Conservation (phyloP, 208 protist genomes). For the Lotmaria passim region DNA sequence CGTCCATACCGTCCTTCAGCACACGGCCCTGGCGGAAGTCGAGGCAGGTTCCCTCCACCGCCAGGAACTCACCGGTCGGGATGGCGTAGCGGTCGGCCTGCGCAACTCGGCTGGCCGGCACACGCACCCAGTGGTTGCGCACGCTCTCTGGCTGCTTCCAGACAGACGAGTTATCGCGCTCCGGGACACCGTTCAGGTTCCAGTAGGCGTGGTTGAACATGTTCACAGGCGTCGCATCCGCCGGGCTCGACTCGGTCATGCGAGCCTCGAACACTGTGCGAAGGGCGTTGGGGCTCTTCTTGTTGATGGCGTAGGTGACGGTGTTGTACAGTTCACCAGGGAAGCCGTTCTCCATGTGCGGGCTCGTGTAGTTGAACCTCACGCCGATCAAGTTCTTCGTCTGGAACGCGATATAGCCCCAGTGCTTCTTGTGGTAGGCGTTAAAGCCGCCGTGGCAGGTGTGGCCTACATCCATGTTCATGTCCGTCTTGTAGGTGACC, state of each 20-base stretch:
- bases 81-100: conserved; percentile 39
- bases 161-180: conserved; percentile 12
- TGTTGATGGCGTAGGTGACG: conserved; percentile 51
- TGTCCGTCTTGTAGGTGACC: conserved; percentile 34
- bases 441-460: conserved; percentile 65
- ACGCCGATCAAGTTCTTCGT: conserved; percentile 33
- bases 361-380: conserved; percentile 31
- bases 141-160: conserved; percentile 37
- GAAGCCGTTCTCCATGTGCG: conserved; percentile 71
- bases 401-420: conserved; percentile 37
- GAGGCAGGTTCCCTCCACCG: conserved; percentile 32
- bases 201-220: conserved; percentile 67
- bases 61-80: conserved; percentile 49
- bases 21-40: conserved; percentile 45
- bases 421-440: conserved; percentile 70
- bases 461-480: conserved; percentile 39
- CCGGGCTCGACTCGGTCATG: conserved; percentile 44
- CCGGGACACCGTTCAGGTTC: conserved; percentile 64
- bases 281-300: conserved; percentile 33
- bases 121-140: conserved; percentile 47
- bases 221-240: conserved; percentile 48
- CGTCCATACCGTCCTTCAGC: conserved; percentile 43
- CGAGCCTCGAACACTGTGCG: conserved; percentile 45
- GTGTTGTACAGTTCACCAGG: conserved; percentile 55
- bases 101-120: conserved; percentile 40